Conservation (phyloP, 2,329 filamentous ascomycete genomes). For the Fusarium siculi region DNA sequence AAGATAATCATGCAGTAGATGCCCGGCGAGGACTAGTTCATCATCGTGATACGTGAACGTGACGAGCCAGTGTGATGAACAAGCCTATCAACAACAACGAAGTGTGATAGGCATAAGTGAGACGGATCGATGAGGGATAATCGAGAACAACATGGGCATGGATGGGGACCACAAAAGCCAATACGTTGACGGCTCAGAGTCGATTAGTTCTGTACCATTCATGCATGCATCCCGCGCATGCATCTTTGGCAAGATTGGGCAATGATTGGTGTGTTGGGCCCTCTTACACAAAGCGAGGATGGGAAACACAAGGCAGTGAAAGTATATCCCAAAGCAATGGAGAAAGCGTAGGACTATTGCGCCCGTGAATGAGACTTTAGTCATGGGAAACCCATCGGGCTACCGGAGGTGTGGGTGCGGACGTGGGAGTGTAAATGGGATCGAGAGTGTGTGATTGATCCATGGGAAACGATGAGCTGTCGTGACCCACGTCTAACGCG, state of each 20-base stretch:
- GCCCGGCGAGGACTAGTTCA: slow-evolving; percentile 3
- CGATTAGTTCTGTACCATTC: slow-evolving; percentile 13
- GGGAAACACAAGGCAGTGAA: neutral
- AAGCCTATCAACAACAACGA: slow-evolving; percentile 10
- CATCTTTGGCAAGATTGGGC: slow-evolving; percentile 22
- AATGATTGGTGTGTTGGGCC: slow-evolving; percentile 17
- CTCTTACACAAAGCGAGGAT: neutral
- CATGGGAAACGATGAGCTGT: slow-evolving; percentile 3
- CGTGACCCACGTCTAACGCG: slow-evolving; percentile 37
- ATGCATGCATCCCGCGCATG: slow-evolving; percentile 47
- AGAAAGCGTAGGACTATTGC: slow-evolving; percentile 28
- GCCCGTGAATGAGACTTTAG: slow-evolving; percentile 34
- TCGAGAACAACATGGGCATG: slow-evolving; percentile 20
- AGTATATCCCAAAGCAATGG: neutral
- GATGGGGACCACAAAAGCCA: slow-evolving; percentile 33
- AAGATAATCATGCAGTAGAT: slow-evolving; percentile 2
- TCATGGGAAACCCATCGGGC: slow-evolving; percentile 37
- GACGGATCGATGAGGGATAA: slow-evolving; percentile 41
- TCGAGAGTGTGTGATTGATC: slow-evolving; percentile 11
- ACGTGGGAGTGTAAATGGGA: slow-evolving; percentile 23
- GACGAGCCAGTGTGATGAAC: slow-evolving; percentile 22
- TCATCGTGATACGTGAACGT: slow-evolving; percentile 13
- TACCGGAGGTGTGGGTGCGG: slow-evolving; percentile 28
- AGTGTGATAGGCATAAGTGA: slow-evolving; percentile 18
- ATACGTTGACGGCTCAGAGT: slow-evolving; percentile 11